A percentile compares a stretch with the other conserved stretches of the same genome.
phyloP scores from a whole-genome alignment of 768 basidiomycete species.

The Peribolospora kevripleyi region DNA sequence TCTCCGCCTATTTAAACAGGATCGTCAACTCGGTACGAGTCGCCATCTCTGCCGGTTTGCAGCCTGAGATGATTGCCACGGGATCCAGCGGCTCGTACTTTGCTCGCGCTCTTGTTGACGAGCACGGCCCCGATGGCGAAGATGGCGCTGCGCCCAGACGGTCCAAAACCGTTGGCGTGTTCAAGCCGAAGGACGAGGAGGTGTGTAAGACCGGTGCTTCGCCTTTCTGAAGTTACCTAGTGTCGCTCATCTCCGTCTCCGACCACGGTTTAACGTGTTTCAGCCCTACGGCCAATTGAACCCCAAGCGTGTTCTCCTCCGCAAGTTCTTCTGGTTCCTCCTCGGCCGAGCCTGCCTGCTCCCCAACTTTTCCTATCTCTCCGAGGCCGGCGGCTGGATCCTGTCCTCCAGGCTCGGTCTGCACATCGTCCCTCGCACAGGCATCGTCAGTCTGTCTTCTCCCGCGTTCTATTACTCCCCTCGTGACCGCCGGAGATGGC shows the following conservation, averaged over 20 bases:
- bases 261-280: conserved; percentile 12
- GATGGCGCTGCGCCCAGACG: neutral
- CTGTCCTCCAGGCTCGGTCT: conserved; percentile 49
- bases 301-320: conserved; percentile 6
- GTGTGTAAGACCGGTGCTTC: neutral
- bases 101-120: conserved; percentile 31
- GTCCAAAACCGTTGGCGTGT: conserved; percentile 31
- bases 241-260: conserved; percentile 16
- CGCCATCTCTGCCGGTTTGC: conserved; percentile 51
- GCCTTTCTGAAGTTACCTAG: neutral
- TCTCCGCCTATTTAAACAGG: conserved; percentile 18
- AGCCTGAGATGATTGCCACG: conserved; percentile 74
- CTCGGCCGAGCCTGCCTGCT: conserved; percentile 68
- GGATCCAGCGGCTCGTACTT: conserved; percentile 82
- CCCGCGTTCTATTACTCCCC: conserved; percentile 86
- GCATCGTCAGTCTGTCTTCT: conserved; percentile 57
- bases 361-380: conserved; percentile 71
- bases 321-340: conserved; percentile 65
- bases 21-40: conserved; percentile 38
- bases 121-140: neutral
- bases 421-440: conserved; percentile 63
- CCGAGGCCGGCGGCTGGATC: conserved; percentile 67
- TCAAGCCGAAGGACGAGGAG: conserved; percentile 47
- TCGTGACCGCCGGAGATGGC: conserved; percentile 34
- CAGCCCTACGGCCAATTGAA: neutral